Evolutionary conservation across 495 filamentous ascomycete genomes (phyloP).

Genomic region (Thozetella sp.): DNA sequence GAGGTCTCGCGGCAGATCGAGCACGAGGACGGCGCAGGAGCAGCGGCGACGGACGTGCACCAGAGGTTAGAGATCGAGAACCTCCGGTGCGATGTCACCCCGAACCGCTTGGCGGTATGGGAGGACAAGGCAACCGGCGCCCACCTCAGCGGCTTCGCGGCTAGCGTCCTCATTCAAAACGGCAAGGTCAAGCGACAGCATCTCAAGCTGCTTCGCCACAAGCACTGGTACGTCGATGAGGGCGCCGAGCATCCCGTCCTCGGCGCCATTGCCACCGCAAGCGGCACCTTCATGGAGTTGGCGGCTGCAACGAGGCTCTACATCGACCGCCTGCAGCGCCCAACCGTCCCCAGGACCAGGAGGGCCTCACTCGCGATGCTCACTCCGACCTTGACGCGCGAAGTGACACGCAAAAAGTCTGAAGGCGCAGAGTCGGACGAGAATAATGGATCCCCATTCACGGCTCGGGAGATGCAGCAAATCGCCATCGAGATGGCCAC

Average conservation of each 20-base stretch:
- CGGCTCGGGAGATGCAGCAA: neutral
- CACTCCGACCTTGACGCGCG: neutral
- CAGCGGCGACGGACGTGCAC: neutral
- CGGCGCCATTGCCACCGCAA: slow-evolving; percentile 58
- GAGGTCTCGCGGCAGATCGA: no score
- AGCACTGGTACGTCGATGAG: slow-evolving; percentile 60
- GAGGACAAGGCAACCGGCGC: slow-evolving; percentile 13
- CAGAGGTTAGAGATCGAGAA: neutral
- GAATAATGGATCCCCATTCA: neutral
- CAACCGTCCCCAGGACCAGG: neutral
- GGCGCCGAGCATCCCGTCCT: slow-evolving; percentile 56
- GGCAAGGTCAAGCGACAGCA: slow-evolving; percentile 3
- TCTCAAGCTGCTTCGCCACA: slow-evolving; percentile 32
- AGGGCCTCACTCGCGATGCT: neutral
- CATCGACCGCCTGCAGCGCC: neutral
- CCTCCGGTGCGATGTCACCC: slow-evolving; percentile 47
- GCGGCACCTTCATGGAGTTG: slow-evolving; percentile 58
- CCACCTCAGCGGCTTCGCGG: slow-evolving; percentile 12
- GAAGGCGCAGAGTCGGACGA: neutral
- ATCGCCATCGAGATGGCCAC: neutral
- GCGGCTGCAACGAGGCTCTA: neutral
- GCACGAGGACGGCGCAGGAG: neutral
- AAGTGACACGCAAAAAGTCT: neutral
- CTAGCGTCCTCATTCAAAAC: slow-evolving; percentile 3
- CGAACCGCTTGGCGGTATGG: slow-evolving; percentile 30